Percentiles rank a stretch among this genome's conserved stretches.
phyloP scores from a whole-genome alignment of 2,329 filamentous ascomycete genomes.

The Mycosphaerella arachidis region DNA sequence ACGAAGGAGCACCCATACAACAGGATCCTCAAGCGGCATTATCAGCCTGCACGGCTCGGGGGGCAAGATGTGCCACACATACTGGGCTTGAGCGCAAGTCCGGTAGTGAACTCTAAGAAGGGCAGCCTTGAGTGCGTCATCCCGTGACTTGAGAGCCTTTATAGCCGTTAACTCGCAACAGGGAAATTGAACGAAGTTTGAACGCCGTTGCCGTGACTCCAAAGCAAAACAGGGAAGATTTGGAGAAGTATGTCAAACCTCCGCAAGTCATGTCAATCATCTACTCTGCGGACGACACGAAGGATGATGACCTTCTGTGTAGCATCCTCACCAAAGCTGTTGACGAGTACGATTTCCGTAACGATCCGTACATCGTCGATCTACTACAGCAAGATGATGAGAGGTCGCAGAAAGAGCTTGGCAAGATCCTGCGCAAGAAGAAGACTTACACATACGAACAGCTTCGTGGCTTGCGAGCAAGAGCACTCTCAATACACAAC shows the following conservation, averaged over 20 bases:
- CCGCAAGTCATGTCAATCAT: constrained; percentile 51
- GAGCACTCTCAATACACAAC: constrained; percentile 32
- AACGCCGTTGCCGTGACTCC: constrained; percentile 67
- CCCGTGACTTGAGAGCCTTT: background rate
- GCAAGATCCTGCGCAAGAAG: constrained; percentile 27
- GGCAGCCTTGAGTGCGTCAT: constrained; percentile 48
- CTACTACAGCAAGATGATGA: constrained; percentile 30
- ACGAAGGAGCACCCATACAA: constrained; percentile 59
- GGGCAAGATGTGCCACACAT: constrained; percentile 56
- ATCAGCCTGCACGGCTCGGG: constrained; percentile 45
- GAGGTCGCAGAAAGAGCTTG: constrained; percentile 20
- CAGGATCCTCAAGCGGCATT: constrained; percentile 69
- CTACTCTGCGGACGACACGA: constrained; percentile 17
- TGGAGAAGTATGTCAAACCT: constrained; percentile 63
- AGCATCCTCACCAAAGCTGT: constrained; percentile 9
- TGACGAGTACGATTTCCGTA: constrained; percentile 30
- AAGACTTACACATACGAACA: constrained; percentile 41
- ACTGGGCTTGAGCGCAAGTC: constrained; percentile 76
- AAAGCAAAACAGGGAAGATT: constrained; percentile 62
- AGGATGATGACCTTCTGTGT: constrained; percentile 17
- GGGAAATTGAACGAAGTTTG: constrained; percentile 62
- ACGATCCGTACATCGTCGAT: constrained; percentile 39
- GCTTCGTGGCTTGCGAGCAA: constrained; percentile 32
- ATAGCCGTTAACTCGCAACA: constrained; percentile 28
- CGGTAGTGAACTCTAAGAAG: constrained; percentile 58